phyloP scores from a whole-genome alignment of 208 protist species.

The Herpetomonas tarakana region DNA sequence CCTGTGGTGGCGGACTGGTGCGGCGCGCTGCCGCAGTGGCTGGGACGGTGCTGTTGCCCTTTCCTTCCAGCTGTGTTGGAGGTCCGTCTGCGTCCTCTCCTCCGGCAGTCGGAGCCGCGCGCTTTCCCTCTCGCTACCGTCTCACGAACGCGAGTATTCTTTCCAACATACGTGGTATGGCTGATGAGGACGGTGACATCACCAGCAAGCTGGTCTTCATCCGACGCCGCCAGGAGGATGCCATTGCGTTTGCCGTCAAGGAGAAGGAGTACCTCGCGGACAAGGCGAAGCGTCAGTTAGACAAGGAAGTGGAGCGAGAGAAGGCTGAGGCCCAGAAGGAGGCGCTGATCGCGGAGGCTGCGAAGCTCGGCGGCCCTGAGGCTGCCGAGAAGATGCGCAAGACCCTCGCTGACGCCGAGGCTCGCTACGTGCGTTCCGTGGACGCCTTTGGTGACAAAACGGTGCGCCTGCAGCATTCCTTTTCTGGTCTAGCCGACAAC shows the following conservation, averaged over 20 bases:
- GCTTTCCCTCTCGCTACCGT: too few relatives aligned
- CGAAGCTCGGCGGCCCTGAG: conserved; percentile 35
- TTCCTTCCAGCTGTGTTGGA: too few relatives aligned
- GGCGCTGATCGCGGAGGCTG: conserved; percentile 50
- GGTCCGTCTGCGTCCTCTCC: too few relatives aligned
- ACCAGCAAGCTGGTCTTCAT: conserved; percentile 78
- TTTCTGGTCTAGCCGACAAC: conserved; percentile 80
- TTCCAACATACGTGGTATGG: conserved; percentile 60
- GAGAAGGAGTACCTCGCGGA: conserved; percentile 67
- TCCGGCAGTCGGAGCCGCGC: too few relatives aligned
- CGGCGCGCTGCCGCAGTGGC: too few relatives aligned
- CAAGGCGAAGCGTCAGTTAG: conserved; percentile 74
- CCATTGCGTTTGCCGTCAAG: conserved; percentile 69
- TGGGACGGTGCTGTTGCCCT: too few relatives aligned
- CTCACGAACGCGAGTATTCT: conserved; percentile 78
- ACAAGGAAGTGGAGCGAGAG: conserved; percentile 33
- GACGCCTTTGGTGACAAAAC: conserved; percentile 84
- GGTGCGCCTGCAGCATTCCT: conserved; percentile 82
- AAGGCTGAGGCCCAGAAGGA: conserved; percentile 47
- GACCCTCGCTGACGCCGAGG: conserved; percentile 40
- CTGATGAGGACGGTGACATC: conserved; percentile 57
- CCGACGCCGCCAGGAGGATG: conserved; percentile 68
- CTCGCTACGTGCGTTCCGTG: conserved; percentile 70
- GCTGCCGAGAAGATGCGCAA: conserved; percentile 51
- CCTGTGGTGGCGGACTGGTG: too few relatives aligned